Evolutionary conservation across 306 rosid species (phyloP).

Genomic region (Castanea sativa): DNA sequence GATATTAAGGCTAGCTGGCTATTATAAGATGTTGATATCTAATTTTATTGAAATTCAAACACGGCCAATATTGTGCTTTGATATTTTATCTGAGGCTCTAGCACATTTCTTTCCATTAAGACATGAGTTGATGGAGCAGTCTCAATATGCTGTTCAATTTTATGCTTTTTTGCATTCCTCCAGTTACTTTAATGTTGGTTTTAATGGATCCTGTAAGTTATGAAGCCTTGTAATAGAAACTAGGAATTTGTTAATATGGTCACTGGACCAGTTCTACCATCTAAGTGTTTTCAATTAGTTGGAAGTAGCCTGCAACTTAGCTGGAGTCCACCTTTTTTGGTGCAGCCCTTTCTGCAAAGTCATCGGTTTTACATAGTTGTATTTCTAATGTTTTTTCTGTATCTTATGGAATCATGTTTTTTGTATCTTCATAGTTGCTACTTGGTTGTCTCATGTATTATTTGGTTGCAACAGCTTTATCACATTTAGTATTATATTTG

Average conservation of each 20-base stretch:
- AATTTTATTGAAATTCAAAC: background rate
- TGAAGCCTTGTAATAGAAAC: background rate
- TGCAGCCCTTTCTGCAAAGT: background rate
- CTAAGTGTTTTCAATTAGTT: no score
- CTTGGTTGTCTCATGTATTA: background rate
- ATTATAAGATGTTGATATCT: background rate
- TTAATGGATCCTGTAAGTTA: background rate
- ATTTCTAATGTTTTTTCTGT: background rate
- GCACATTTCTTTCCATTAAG: background rate
- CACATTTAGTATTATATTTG: background rate
- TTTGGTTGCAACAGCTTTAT: background rate
- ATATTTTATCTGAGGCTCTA: background rate
- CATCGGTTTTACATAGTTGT: background rate
- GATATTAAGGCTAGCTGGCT: background rate
- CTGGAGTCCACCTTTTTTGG: background rate
- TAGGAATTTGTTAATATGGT: background rate
- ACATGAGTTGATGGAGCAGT: background rate
- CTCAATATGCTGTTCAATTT: background rate
- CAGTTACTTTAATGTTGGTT: background rate
- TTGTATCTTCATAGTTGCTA: background rate
- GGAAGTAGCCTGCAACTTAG: background rate
- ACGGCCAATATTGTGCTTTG: background rate
- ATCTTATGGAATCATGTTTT: background rate
- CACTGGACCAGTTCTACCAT: background rate
- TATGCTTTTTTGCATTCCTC: background rate